Evolutionary conservation across 1,139 yeast genomes (phyloP), one percentile per base, ranked within the genome.

Genomic region (Pichia sp.): DNA sequence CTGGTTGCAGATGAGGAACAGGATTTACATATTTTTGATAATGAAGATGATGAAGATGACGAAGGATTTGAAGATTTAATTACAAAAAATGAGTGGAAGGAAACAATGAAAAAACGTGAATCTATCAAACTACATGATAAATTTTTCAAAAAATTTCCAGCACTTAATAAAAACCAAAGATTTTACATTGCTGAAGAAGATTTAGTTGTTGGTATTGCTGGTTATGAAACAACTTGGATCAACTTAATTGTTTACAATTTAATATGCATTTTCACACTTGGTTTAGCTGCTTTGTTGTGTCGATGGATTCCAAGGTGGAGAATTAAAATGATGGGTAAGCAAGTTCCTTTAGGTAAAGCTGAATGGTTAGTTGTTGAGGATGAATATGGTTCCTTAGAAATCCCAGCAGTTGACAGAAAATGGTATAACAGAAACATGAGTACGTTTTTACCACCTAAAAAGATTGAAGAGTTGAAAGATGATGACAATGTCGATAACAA

Each of bases 141-240:
- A 45, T 73, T 74, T 59, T 74, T 70, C 56, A 67, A 72, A 14
- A 66, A 70, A 18, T 73, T 66, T 60, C 80, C 77, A 11, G 74
- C 81, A 9, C 72, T 57, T 19, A 70, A 74, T 58, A 73, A 70
- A 49, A 76, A 75, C 60, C 99, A 93, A 69, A 75, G 97, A 51
- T 89, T 87, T 66, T 93, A 93, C 67, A 80, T 95, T 57, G 93
- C 96, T 0, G 98, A 95, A 67, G 99, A 93, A 65, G 99, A 93
- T 70, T 73, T 93, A 64, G 93, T 91, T 22, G 79, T 95, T 55
- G 96, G 96, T 56, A 86, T 93, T 59, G 98, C 97, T 0, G 99
- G 98, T 3, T 93, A 87, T 67, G 71, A 70, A 51, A 79, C 83
- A 27, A 79, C 83, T 28, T 65, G 65, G 49, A 54, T 75, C 59